Conservation (phyloP, 352 stramenopile species). For the Pythium monospermum region DNA sequence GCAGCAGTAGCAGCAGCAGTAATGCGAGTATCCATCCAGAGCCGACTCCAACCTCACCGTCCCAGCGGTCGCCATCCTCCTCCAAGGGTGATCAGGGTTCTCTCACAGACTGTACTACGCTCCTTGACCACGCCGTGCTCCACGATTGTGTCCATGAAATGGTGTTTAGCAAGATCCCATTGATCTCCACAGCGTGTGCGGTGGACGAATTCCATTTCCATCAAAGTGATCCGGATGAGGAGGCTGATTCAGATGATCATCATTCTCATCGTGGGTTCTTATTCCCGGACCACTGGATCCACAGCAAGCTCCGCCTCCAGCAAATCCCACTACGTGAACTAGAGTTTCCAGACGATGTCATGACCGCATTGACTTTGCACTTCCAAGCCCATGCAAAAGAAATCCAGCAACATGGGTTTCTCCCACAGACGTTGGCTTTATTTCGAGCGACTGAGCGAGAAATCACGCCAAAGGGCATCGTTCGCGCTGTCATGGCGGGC, state of each 20-base stretch:
- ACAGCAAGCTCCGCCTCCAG: constrained; percentile 23
- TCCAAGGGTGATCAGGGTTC: too few species aligned
- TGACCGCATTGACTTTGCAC: constrained; percentile 2
- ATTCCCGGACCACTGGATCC: constrained; percentile 26
- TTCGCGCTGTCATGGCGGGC: constrained; percentile 22
- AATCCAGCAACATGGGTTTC: constrained; percentile 9
- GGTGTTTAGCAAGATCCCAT: constrained; percentile 13
- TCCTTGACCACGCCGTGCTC: constrained; percentile 12
- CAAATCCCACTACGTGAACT: constrained; percentile 11
- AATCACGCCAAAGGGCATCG: constrained; percentile 21
- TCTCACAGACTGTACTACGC: too few species aligned
- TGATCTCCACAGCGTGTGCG: constrained; percentile 6
- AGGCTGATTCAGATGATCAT: too few species aligned
- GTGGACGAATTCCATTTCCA: constrained; percentile 14
- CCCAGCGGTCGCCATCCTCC: too few species aligned
- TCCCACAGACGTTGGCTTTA: constrained; percentile 18
- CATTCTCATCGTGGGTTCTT: not conserved
- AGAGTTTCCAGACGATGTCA: constrained; percentile 19
- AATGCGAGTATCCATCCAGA: too few species aligned
- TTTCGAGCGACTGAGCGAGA: constrained; percentile 22
- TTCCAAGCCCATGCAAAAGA: not conserved
- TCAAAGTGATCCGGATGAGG: constrained; percentile 1
- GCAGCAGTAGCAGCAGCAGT: too few species aligned
- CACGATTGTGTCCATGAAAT: constrained; percentile 23
- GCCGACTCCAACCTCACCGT: too few species aligned